Percentiles rank a stretch among this genome's conserved stretches.
Evolutionary conservation across 441 rosid genomes (phyloP).

Genomic region (Adansonia gregorii): DNA sequence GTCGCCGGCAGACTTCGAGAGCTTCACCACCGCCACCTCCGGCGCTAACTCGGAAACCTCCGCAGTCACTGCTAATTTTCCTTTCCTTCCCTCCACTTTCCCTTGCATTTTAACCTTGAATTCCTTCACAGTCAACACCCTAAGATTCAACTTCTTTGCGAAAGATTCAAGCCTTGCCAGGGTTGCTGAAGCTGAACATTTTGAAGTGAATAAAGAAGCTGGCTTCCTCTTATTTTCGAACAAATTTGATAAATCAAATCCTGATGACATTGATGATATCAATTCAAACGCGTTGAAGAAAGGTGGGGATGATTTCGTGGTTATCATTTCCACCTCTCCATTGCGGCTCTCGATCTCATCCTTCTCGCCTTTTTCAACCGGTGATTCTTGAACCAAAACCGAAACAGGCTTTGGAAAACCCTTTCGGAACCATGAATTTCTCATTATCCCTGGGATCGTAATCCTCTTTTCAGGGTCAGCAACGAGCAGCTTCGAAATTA

Average conservation of each 20-base stretch:
- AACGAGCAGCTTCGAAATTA: slow-evolving; percentile 50
- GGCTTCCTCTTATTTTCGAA: slow-evolving; percentile 43
- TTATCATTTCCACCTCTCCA: slow-evolving; percentile 19
- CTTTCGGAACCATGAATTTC: slow-evolving; percentile 43
- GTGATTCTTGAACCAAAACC: slow-evolving; percentile 7
- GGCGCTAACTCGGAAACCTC: slow-evolving; percentile 59
- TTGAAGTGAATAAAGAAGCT: slow-evolving; percentile 46
- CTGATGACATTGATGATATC: slow-evolving; percentile 59
- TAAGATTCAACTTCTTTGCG: slow-evolving; percentile 42
- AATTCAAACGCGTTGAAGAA: slow-evolving; percentile 55
- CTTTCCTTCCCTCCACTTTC: slow-evolving; percentile 56
- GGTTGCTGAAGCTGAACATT: slow-evolving; percentile 36
- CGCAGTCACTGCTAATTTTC: slow-evolving; percentile 50
- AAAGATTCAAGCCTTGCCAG: slow-evolving; percentile 36
- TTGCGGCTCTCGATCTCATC: background rate
- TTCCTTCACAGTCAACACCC: slow-evolving; percentile 38
- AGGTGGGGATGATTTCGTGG: slow-evolving; percentile 30
- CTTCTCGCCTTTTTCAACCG: background rate
- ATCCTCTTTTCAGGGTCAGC: slow-evolving; percentile 47
- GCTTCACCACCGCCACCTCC: slow-evolving; percentile 54
- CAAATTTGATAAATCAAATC: slow-evolving; percentile 51
- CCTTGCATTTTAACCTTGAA: slow-evolving; percentile 53
- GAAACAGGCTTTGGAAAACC: slow-evolving; percentile 29
- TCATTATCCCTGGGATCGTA: slow-evolving; percentile 41
- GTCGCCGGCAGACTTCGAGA: slow-evolving; percentile 52